Conservation (phyloP, 2,329 filamentous ascomycete genomes). For the Reticulascus tulasneorum region DNA sequence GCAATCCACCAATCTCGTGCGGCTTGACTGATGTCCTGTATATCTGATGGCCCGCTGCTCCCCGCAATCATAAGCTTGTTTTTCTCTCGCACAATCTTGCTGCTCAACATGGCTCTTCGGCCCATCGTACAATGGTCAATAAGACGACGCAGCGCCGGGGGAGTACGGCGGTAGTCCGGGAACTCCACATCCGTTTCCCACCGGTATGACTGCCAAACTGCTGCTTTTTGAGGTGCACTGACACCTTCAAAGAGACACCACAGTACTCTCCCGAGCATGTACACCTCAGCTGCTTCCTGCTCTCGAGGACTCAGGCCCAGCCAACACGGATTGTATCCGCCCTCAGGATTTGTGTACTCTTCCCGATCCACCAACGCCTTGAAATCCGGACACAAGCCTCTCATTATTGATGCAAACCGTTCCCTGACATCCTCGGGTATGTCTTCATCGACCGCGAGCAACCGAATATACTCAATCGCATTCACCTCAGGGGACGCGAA, state of each 20-base stretch:
- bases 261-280: conserved; percentile 58
- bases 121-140: conserved; percentile 51
- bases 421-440: conserved; percentile 34
- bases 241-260: conserved; percentile 62
- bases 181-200: conserved; percentile 55
- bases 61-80: conserved; percentile 42
- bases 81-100: conserved; percentile 37
- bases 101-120: conserved; percentile 39
- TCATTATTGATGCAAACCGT: conserved; percentile 38
- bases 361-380: conserved; percentile 36
- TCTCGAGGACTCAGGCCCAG: conserved; percentile 45
- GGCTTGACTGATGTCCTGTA: conserved; percentile 29
- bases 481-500: conserved; percentile 59
- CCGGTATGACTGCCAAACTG: conserved; percentile 56
- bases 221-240: conserved; percentile 52
- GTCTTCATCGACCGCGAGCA: conserved; percentile 47
- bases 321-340: conserved; percentile 56
- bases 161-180: conserved; percentile 46
- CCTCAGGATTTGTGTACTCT: conserved; percentile 41
- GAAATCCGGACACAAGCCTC: conserved; percentile 43
- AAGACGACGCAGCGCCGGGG: conserved; percentile 38
- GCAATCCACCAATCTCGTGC: conserved; percentile 44
- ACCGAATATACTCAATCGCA: conserved; percentile 53
- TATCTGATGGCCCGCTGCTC: conserved; percentile 26
- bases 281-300: conserved; percentile 56